Evolutionary conservation across 345 rosid species (phyloP).

Genomic region (Hibiscus mutabilis): DNA sequence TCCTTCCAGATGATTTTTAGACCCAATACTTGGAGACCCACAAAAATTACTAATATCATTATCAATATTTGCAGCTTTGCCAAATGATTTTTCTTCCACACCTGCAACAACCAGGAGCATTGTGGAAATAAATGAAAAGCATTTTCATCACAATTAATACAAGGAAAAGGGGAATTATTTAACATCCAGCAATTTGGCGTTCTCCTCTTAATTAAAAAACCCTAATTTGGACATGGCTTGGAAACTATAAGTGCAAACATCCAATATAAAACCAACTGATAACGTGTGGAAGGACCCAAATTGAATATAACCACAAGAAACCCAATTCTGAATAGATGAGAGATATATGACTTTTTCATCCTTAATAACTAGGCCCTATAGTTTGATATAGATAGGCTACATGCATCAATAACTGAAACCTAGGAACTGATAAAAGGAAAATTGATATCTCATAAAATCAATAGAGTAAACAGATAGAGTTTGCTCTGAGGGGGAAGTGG

Average conservation of each 20-base stretch:
- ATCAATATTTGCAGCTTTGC: slow-evolving; percentile 39
- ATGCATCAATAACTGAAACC: neutral
- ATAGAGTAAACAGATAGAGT: neutral
- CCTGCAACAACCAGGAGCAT: slow-evolving; percentile 36
- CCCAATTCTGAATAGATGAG: neutral
- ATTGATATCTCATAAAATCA: neutral
- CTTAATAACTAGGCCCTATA: neutral
- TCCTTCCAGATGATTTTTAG: slow-evolving; percentile 48
- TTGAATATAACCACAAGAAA: neutral
- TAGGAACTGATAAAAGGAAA: neutral
- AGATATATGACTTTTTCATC: neutral
- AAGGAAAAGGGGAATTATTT: neutral
- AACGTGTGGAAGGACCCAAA: neutral
- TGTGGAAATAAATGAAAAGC: neutral
- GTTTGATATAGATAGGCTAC: neutral
- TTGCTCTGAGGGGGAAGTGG: neutral
- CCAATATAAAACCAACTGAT: neutral
- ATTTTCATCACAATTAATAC: neutral
- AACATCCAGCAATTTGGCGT: neutral
- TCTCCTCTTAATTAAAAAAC: neutral
- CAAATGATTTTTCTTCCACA: slow-evolving; percentile 54
- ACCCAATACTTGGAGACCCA: slow-evolving; percentile 50
- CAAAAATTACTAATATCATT: slow-evolving; percentile 50
- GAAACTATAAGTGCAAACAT: neutral
- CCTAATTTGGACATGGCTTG: neutral